Percentiles rank a stretch among this genome's conserved stretches.
Evolutionary conservation across 2,329 filamentous ascomycete species (phyloP).

Genomic region (Ceratocystis albifundus): DNA sequence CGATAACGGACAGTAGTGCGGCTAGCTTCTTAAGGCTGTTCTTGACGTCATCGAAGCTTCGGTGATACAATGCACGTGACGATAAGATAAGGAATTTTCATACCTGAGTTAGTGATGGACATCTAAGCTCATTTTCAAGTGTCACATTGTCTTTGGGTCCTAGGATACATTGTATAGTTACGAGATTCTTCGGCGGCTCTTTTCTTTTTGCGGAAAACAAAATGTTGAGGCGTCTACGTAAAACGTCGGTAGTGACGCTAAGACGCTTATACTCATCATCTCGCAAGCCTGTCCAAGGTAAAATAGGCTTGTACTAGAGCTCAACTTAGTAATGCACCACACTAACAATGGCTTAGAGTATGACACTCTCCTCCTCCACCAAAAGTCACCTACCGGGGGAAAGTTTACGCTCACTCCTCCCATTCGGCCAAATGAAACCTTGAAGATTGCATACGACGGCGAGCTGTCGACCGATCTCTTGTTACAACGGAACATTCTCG

Average conservation of each 20-base stretch:
- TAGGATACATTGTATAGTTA: neutral
- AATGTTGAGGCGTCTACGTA: neutral
- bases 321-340: neutral
- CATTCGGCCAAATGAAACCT: constrained; percentile 28
- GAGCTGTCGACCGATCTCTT: constrained; percentile 43
- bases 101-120: neutral
- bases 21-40: neutral
- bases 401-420: constrained; percentile 34
- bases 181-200: neutral
- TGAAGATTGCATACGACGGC: constrained; percentile 37
- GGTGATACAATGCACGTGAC: constrained; percentile 5
- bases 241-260: neutral
- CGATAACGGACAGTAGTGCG: too few relatives aligned
- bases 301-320: neutral
- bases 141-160: too few relatives aligned
- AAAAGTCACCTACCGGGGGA: constrained; percentile 29
- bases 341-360: constrained; percentile 28
- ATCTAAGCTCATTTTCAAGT: too few relatives aligned
- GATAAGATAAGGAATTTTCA: constrained; percentile 22
- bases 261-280: constrained; percentile 17
- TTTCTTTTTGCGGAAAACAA: neutral
- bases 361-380: constrained; percentile 35
- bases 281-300: constrained; percentile 19
- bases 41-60: constrained; percentile 9
- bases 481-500: constrained; percentile 51